A percentile compares a stretch with the other conserved stretches of the same genome.
Conservation (phyloP, 805 yeast genomes). For the Lipomyces orientalis region DNA sequence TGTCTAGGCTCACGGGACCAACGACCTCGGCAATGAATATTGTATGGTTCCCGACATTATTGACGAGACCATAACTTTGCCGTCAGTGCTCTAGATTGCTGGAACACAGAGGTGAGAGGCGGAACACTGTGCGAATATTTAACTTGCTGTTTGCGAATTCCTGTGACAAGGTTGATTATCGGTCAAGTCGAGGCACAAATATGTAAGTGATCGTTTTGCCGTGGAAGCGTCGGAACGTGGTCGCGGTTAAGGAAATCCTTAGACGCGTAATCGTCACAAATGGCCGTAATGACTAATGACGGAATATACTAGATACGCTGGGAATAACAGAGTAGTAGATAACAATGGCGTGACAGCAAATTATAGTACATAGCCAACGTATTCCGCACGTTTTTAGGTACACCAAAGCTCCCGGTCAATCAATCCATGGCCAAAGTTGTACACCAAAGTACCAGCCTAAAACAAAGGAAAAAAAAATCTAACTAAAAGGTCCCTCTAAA, state of each 20-base stretch:
- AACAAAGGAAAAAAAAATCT: background rate
- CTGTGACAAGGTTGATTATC: too few species aligned
- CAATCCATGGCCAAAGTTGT: background rate
- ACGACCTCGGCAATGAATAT: too few species aligned
- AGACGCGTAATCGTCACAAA: background rate
- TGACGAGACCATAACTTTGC: too few species aligned
- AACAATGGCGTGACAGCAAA: background rate
- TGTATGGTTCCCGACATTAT: too few species aligned
- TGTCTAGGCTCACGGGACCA: too few species aligned
- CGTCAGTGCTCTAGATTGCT: too few species aligned
- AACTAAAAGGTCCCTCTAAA: conserved; percentile 23
- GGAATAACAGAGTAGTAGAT: background rate
- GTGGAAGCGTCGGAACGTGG: too few species aligned
- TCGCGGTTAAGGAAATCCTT: background rate
- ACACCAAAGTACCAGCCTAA: background rate
- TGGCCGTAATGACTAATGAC: background rate
- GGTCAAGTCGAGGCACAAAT: too few species aligned
- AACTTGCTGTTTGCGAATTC: too few species aligned
- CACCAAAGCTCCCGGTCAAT: background rate
- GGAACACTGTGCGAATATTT: too few species aligned
- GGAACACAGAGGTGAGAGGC: too few species aligned
- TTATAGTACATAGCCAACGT: background rate
- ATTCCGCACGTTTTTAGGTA: background rate
- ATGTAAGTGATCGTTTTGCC: too few species aligned
- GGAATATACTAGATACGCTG: background rate